These are phyloP conservation scores for Geotrichum reessii DNA, from an alignment of 1,139 yeast species.

Conservation along the genomic window DNA sequence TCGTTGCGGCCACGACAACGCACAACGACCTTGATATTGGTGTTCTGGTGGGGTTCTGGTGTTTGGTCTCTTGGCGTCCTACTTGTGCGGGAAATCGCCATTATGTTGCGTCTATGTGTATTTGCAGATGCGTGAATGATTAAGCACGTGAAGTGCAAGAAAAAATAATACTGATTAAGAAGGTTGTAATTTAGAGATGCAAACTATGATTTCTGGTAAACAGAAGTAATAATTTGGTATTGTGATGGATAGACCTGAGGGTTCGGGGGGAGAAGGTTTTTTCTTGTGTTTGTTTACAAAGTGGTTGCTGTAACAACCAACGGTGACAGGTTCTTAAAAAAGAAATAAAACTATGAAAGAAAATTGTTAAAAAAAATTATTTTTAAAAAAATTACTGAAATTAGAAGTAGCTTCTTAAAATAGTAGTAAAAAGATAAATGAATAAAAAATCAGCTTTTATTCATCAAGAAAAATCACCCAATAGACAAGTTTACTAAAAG, in stretches of 20 bases:
- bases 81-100: neutral
- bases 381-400: too few relatives aligned
- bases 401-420: too few relatives aligned
- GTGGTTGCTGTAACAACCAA: neutral
- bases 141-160: neutral
- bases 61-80: neutral
- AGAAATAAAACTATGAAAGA: neutral
- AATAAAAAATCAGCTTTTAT: too few relatives aligned
- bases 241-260: neutral
- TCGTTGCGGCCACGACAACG: conserved; percentile 80
- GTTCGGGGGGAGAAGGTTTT: neutral
- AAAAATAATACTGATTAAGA: neutral
- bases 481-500: too few relatives aligned
- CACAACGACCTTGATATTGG: conserved; percentile 75
- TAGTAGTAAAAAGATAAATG: too few relatives aligned
- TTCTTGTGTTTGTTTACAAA: neutral
- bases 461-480: too few relatives aligned
- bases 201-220: neutral
- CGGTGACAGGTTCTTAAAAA: neutral
- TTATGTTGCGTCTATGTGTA: neutral
- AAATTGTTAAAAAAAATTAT: too few relatives aligned
- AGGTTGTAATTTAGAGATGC: neutral
- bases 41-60: neutral
- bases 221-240: neutral
- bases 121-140: neutral